Conservation (phyloP, 2,329 filamentous ascomycete species). For the Ophiostoma fasciatum region DNA sequence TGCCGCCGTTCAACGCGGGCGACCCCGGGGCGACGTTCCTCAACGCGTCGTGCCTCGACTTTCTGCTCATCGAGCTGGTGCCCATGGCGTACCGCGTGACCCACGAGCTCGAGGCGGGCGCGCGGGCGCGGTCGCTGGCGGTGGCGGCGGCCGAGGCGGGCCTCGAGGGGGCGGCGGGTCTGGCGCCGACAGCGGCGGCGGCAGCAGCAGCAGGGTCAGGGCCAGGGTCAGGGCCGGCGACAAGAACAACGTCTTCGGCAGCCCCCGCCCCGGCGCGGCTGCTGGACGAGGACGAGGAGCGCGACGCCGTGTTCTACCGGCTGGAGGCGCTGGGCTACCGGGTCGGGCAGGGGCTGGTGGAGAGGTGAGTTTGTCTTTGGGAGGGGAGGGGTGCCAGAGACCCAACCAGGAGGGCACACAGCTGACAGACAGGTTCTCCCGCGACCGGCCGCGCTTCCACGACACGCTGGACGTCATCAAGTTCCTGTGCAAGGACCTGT, state of each 20-base stretch:
- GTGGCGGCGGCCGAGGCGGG: constrained; percentile 14
- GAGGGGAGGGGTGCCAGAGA: no score
- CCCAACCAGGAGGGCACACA: no score
- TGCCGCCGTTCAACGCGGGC: constrained; percentile 53
- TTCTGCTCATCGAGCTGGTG: constrained; percentile 91
- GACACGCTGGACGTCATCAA: constrained; percentile 95
- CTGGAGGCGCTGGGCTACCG: constrained; percentile 78
- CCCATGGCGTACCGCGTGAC: constrained; percentile 83
- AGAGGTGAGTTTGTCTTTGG: no score
- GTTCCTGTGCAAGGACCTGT: constrained; percentile 96
- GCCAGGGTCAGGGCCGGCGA: not conserved
- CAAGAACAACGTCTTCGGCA: not conserved
- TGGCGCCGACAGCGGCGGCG: constrained; percentile 9
- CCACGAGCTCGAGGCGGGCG: constrained; percentile 47
- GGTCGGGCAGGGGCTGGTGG: constrained; percentile 82
- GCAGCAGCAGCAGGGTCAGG: not conserved
- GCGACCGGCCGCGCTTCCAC: constrained; percentile 73
- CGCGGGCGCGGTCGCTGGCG: constrained; percentile 21
- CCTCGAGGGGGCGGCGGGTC: not conserved
- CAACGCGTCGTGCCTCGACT: constrained; percentile 75
- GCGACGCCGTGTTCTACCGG: constrained; percentile 73
- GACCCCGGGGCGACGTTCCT: constrained; percentile 65
- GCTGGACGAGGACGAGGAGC: constrained; percentile 63
- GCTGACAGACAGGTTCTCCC: constrained; percentile 76
- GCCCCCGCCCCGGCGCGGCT: constrained; percentile 13